phyloP scores from a whole-genome alignment of 345 rosid genomes.

The Syzygium oleosum region DNA sequence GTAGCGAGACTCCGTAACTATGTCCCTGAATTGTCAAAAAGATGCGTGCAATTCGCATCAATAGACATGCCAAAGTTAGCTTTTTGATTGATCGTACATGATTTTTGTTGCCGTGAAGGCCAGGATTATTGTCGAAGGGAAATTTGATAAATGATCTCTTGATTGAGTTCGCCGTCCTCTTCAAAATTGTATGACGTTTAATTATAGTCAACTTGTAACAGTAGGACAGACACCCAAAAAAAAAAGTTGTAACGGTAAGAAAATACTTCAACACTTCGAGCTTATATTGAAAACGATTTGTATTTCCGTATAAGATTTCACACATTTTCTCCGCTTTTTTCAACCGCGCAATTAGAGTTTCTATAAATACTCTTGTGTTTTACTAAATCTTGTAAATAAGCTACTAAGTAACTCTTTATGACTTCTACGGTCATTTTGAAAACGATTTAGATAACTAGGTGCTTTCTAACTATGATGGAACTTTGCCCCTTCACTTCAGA shows the following conservation, averaged over 20 bases:
- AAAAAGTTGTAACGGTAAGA: neutral
- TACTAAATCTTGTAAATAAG: neutral
- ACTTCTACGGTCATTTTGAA: neutral
- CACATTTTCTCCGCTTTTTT: neutral
- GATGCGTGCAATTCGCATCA: neutral
- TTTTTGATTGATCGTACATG: neutral
- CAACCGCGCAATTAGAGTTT: neutral
- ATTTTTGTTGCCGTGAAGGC: neutral
- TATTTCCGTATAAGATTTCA: neutral
- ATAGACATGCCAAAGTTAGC: neutral
- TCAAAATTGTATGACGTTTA: neutral
- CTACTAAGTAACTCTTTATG: neutral
- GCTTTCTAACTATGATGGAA: neutral
- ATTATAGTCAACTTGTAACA: neutral
- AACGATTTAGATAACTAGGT: neutral
- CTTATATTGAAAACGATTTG: neutral
- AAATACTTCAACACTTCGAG: neutral
- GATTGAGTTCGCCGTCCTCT: neutral
- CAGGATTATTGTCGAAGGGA: neutral
- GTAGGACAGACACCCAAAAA: too few species aligned
- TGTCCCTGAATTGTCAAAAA: neutral
- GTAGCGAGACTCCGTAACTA: neutral
- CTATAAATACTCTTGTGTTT: neutral
- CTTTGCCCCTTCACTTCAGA: neutral
- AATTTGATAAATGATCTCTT: neutral